phyloP scores from a whole-genome alignment of 139 green algal species.

The Zygnema cylindricum region DNA sequence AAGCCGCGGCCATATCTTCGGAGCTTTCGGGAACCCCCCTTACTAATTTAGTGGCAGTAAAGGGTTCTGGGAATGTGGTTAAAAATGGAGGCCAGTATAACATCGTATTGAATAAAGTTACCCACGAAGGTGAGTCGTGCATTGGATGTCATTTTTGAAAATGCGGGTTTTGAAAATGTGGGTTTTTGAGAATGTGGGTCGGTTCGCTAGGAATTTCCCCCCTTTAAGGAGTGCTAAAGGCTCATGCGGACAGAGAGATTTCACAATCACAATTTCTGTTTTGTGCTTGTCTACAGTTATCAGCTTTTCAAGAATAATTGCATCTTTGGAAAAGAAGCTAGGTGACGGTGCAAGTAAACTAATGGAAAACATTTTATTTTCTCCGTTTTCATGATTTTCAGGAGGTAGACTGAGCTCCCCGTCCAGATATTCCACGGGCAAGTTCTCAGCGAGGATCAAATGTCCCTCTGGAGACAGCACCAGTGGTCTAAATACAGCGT shows the following conservation, averaged over 20 bases:
- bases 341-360: background rate
- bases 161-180: no score
- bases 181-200: no score
- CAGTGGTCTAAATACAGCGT: conserved; percentile 20
- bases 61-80: background rate
- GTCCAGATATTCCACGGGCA: background rate
- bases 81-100: background rate
- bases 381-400: background rate
- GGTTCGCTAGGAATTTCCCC: no score
- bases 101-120: background rate
- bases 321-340: background rate
- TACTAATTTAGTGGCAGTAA: background rate
- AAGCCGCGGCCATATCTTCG: background rate
- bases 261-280: no score
- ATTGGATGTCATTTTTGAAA: no score
- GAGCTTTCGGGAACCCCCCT: background rate
- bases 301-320: background rate
- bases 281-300: no score
- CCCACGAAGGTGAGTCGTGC: background rate
- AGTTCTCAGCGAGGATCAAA: conserved; percentile 29
- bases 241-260: no score
- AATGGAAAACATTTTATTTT: background rate
- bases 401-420: conserved; percentile 22
- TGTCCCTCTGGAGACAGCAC: conserved; percentile 4
- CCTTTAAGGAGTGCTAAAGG: no score